Evolutionary conservation across 345 rosid genomes (phyloP).

Genomic region (Fremontodendron californicum): DNA sequence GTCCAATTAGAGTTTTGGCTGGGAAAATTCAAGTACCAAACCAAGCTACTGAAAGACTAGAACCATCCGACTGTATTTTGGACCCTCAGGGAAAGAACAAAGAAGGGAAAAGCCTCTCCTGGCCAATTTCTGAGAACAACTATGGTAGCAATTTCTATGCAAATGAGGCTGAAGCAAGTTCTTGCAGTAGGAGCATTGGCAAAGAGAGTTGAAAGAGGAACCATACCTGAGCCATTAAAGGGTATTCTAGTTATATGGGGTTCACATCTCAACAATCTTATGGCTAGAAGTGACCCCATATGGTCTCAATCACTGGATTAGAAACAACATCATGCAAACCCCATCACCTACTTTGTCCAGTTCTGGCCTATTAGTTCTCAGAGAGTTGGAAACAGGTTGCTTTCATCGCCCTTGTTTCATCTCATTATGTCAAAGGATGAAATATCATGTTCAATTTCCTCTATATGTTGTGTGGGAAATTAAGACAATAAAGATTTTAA

Average conservation of each 20-base stretch:
- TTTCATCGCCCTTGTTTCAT: conserved; percentile 14
- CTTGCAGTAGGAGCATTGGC: background rate
- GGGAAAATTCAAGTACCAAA: no score
- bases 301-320: conserved; percentile 16
- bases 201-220: background rate
- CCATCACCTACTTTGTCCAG: conserved; percentile 11
- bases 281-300: background rate
- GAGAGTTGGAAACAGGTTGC: conserved; percentile 16
- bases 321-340: conserved; percentile 10
- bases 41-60: no score
- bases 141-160: background rate
- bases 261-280: background rate
- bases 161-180: background rate
- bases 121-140: background rate
- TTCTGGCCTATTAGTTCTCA: background rate
- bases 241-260: background rate
- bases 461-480: background rate
- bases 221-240: background rate
- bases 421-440: conserved; percentile 10
- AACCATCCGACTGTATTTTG: no score
- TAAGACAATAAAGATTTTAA: background rate
- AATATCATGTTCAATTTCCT: background rate
- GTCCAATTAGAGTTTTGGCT: background rate
- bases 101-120: background rate
- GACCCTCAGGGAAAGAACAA: no score